Conservation (phyloP, 768 basidiomycete genomes). For the Lactarius trivialis region DNA sequence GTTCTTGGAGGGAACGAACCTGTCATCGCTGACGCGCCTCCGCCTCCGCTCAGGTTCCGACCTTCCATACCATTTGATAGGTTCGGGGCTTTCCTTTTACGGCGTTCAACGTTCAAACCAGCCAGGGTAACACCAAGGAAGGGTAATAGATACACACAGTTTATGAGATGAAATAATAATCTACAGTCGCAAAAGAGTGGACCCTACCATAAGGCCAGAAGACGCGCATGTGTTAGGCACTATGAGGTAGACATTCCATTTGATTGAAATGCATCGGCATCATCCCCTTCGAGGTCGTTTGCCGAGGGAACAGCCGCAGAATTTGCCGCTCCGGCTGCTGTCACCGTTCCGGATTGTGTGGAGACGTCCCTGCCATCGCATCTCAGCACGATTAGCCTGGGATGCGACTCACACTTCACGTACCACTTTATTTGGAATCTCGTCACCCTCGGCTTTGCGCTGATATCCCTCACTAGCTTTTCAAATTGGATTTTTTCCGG, state of each 20-base stretch:
- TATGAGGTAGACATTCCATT: constrained; percentile 16
- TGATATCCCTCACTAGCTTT: constrained; percentile 78
- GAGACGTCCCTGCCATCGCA: constrained; percentile 28
- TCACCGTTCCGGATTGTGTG: constrained; percentile 36
- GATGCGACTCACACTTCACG: constrained; percentile 25
- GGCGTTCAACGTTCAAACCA: no score
- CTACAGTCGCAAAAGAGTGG: neutral
- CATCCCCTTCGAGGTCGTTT: constrained; percentile 47
- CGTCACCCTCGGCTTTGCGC: constrained; percentile 88
- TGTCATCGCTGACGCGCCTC: neutral
- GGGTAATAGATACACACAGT: neutral
- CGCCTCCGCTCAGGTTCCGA: neutral
- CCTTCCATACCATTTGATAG: neutral
- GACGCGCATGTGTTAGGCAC: neutral
- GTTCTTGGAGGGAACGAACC: neutral
- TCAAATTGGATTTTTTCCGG: constrained; percentile 69
- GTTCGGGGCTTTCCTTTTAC: neutral
- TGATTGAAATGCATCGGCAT: constrained; percentile 23
- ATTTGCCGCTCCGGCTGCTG: constrained; percentile 54
- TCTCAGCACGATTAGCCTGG: neutral
- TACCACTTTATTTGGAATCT: constrained; percentile 86
- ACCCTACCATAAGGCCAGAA: neutral
- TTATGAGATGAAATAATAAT: neutral
- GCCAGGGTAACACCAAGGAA: no score
- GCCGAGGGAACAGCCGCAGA: constrained; percentile 73